Conservation (phyloP, 139 green algal genomes). For the Astrephomene gubernaculifera region DNA sequence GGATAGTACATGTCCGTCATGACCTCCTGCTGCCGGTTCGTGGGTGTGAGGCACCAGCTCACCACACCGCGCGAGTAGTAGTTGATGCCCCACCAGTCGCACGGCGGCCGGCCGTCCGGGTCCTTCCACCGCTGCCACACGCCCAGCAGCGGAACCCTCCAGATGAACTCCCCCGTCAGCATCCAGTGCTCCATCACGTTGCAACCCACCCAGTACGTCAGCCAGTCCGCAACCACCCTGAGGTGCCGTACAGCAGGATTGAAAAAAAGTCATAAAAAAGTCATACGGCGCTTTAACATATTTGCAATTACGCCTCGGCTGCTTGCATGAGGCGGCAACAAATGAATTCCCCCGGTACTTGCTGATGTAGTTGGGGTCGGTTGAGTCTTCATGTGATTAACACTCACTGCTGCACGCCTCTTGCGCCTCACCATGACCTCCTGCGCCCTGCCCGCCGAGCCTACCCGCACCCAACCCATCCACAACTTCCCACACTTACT, state of each 20-base stretch:
- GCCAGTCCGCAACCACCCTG: constrained; percentile 60
- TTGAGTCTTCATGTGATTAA: no score
- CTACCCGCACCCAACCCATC: neutral
- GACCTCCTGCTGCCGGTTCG: constrained; percentile 64
- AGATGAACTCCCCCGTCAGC: constrained; percentile 70
- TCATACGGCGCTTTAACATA: no score
- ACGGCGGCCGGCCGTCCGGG: constrained; percentile 60
- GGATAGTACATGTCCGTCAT: constrained; percentile 93
- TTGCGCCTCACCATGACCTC: no score
- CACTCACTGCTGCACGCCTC: no score
- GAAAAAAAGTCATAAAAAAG: no score
- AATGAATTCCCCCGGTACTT: no score
- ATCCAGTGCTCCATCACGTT: constrained; percentile 73
- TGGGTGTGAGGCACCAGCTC: constrained; percentile 61
- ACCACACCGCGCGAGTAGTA: constrained; percentile 65
- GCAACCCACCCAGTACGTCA: constrained; percentile 75
- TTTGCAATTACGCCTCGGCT: no score
- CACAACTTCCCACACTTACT: constrained; percentile 19
- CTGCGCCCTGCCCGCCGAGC: no score
- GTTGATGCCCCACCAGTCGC: constrained; percentile 77
- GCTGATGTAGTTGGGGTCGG: no score
- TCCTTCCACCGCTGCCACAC: constrained; percentile 55
- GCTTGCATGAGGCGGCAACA: no score
- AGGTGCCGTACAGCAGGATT: no score
- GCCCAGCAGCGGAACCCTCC: constrained; percentile 68